phyloP scores from a whole-genome alignment of 2,329 filamentous ascomycete species.

The Arthrobotrys megalospora region DNA sequence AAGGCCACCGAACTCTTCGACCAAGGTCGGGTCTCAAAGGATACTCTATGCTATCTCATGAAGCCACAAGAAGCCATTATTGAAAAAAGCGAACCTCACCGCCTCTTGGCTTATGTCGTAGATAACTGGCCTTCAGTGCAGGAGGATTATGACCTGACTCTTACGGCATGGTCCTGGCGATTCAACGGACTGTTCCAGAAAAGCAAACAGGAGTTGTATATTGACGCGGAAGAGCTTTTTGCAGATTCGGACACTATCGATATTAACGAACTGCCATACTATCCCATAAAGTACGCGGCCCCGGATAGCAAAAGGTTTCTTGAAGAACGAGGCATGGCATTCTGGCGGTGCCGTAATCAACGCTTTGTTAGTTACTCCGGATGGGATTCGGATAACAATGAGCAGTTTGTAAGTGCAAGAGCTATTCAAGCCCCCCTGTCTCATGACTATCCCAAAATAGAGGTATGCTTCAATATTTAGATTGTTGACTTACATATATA shows the following conservation, averaged over 20 bases:
- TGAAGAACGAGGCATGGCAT: not conserved
- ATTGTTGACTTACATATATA: no score
- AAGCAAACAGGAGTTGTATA: not conserved
- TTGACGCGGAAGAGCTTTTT: not conserved
- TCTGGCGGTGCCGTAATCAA: not conserved
- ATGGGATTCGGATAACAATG: conserved; percentile 1
- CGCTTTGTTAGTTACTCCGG: conserved; percentile 6
- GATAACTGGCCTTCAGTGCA: not conserved
- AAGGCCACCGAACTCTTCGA: not conserved
- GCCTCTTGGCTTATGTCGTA: not conserved
- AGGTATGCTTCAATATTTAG: no score
- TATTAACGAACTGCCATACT: not conserved
- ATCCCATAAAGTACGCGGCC: not conserved
- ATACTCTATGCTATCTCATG: not conserved
- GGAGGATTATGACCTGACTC: not conserved
- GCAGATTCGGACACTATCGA: not conserved
- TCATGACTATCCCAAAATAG: no score
- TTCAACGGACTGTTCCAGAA: not conserved
- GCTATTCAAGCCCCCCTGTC: no score
- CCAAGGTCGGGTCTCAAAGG: not conserved
- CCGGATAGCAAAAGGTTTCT: not conserved
- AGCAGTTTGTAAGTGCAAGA: conserved; percentile 16
- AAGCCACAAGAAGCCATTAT: not conserved
- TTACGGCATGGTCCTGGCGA: not conserved
- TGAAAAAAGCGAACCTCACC: not conserved